Evolutionary conservation across 2,329 filamentous ascomycete genomes (phyloP).

Genomic region (Paramyrothecium sp.): DNA sequence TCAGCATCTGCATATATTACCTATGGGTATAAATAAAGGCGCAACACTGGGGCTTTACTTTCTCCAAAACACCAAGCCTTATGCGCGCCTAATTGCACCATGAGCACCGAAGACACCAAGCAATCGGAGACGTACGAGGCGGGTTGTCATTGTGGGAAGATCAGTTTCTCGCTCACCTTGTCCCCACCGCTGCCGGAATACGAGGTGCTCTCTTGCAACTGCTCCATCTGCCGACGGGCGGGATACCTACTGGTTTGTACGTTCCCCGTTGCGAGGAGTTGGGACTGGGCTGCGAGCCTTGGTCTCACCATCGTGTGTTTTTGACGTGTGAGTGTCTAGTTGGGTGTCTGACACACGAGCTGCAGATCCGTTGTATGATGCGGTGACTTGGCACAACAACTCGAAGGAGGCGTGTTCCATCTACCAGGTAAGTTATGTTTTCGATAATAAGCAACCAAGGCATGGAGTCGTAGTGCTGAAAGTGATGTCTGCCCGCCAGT

Average conservation of each 20-base stretch:
- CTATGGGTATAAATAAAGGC: too few relatives aligned
- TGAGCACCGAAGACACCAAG: conserved; percentile 14
- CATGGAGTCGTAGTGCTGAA: neutral
- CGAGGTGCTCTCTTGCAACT: conserved; percentile 48
- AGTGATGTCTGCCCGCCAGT: conserved; percentile 22
- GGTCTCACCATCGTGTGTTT: neutral
- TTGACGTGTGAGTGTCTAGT: too few relatives aligned
- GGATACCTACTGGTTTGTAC: conserved; percentile 51
- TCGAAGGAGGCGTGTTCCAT: conserved; percentile 29
- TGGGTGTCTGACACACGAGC: too few relatives aligned
- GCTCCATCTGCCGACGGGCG: conserved; percentile 50
- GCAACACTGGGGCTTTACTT: too few relatives aligned
- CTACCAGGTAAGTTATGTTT: conserved; percentile 23
- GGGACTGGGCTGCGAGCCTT: too few relatives aligned
- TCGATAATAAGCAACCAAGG: neutral
- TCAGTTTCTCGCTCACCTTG: conserved; percentile 46
- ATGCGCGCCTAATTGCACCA: neutral
- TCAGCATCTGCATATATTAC: too few relatives aligned
- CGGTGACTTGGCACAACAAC: conserved; percentile 41
- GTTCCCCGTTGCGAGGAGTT: conserved; percentile 7
- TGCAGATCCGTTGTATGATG: conserved; percentile 34
- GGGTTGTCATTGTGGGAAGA: conserved; percentile 52
- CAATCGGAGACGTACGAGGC: conserved; percentile 41
- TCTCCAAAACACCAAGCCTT: too few relatives aligned
- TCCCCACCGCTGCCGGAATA: conserved; percentile 45